phyloP scores from a whole-genome alignment of 2,329 filamentous ascomycete genomes.

The Trichophyton rubrum region DNA sequence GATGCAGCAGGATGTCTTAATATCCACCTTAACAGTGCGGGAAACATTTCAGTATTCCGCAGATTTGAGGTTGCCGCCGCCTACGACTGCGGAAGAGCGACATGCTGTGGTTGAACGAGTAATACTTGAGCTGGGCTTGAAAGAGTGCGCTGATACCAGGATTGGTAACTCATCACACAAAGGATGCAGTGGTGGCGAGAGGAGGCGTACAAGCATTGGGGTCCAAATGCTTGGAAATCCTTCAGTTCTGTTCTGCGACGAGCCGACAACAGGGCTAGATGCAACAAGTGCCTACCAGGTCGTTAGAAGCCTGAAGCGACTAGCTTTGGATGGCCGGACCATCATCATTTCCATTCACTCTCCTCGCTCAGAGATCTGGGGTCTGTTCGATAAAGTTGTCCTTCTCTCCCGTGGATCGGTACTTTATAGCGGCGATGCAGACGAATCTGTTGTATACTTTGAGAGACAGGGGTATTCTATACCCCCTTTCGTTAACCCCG shows the following conservation, averaged over 20 bases:
- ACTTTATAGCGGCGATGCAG: conserved; percentile 52
- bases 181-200: conserved; percentile 68
- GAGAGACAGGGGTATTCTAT: conserved; percentile 46
- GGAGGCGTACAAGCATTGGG: conserved; percentile 62
- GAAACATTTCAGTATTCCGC: conserved; percentile 65
- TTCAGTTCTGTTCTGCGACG: conserved; percentile 64
- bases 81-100: conserved; percentile 48
- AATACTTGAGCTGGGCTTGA: conserved; percentile 61
- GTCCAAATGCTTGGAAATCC: conserved; percentile 71
- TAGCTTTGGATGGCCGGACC: conserved; percentile 57
- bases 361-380: conserved; percentile 68
- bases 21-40: conserved; percentile 61
- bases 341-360: conserved; percentile 66
- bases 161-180: conserved; percentile 60
- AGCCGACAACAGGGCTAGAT: conserved; percentile 64
- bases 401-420: conserved; percentile 55
- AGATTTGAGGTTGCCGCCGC: conserved; percentile 54
- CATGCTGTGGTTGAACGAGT: conserved; percentile 59
- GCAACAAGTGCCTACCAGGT: conserved; percentile 66
- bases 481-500: conserved; percentile 63
- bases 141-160: conserved; percentile 62
- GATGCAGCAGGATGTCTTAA: conserved; percentile 62
- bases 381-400: conserved; percentile 59
- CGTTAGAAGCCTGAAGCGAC: conserved; percentile 53
- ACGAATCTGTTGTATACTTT: conserved; percentile 53